Evolutionary conservation across 352 stramenopile species (phyloP).

Genomic region (Lagenidium giganteum): DNA sequence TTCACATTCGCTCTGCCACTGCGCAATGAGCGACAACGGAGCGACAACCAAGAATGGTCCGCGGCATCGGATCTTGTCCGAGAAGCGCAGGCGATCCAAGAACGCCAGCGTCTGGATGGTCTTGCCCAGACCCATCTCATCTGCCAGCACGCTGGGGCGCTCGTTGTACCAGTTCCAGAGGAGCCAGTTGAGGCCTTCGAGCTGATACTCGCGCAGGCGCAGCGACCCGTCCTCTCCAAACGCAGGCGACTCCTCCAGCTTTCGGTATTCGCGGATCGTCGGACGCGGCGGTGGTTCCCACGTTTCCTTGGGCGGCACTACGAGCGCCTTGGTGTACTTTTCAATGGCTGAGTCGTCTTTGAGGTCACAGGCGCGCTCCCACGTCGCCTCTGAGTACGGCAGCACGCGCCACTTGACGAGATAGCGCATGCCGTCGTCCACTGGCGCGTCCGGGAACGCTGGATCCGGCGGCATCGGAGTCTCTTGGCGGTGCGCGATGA

Average conservation of each 20-base stretch:
- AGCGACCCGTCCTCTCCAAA: slow-evolving; percentile 65
- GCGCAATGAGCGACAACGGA: slow-evolving; percentile 94
- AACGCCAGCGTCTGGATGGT: slow-evolving; percentile 89
- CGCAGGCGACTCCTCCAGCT: slow-evolving; percentile 53
- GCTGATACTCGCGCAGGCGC: slow-evolving; percentile 60
- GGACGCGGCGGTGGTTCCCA: slow-evolving; percentile 42
- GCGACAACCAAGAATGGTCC: slow-evolving; percentile 97
- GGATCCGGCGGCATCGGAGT: slow-evolving; percentile 32
- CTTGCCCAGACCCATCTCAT: slow-evolving; percentile 90
- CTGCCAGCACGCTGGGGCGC: slow-evolving; percentile 67
- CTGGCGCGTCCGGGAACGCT: slow-evolving; percentile 44
- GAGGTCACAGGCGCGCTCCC: slow-evolving; percentile 71
- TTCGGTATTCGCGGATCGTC: slow-evolving; percentile 65
- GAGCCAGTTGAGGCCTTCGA: slow-evolving; percentile 79
- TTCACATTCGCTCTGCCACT: slow-evolving; percentile 98
- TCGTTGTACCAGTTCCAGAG: slow-evolving; percentile 85
- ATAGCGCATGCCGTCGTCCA: slow-evolving; percentile 78
- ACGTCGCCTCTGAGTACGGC: slow-evolving; percentile 70
- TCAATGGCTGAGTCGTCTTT: slow-evolving; percentile 69
- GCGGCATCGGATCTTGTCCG: slow-evolving; percentile 78
- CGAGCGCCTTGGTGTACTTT: slow-evolving; percentile 44
- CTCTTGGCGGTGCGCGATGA: slow-evolving; percentile 63
- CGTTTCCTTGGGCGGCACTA: slow-evolving; percentile 37
- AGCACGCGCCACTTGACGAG: slow-evolving; percentile 78
- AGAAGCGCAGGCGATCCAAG: slow-evolving; percentile 88